A percentile compares a stretch with the other conserved stretches of the same genome.
Evolutionary conservation across 2,329 filamentous ascomycete genomes (phyloP).

Genomic region (Lithohypha guttulata): DNA sequence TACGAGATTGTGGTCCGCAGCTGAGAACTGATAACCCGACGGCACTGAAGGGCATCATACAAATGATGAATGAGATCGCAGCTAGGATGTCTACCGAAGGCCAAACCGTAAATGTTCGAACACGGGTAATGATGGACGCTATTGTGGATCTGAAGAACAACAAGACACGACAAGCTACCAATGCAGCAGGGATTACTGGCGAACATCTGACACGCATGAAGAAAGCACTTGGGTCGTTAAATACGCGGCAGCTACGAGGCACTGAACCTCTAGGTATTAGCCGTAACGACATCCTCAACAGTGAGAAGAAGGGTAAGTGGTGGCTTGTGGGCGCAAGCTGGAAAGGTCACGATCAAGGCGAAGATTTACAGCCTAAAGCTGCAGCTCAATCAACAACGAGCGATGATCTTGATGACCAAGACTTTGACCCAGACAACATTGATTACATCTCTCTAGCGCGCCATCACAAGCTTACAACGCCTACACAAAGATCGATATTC

Average conservation of each 20-base stretch:
- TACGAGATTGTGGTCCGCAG: constrained; percentile 69
- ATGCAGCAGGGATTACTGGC: constrained; percentile 59
- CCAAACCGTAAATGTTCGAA: constrained; percentile 60
- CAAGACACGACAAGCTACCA: constrained; percentile 64
- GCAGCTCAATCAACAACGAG: constrained; percentile 1
- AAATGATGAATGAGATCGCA: constrained; percentile 63
- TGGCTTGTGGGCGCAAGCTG: constrained; percentile 98
- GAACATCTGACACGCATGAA: constrained; percentile 84
- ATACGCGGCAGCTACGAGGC: constrained; percentile 53
- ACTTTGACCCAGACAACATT: constrained; percentile 36
- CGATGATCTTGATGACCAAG: constrained; percentile 29
- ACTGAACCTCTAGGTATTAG: constrained; percentile 74
- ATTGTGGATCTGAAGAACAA: constrained; percentile 94
- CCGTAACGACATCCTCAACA: constrained; percentile 69
- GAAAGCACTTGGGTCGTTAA: constrained; percentile 73
- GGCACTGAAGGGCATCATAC: constrained; percentile 77
- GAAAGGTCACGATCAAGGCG: constrained; percentile 36
- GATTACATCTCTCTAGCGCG: constrained; percentile 66
- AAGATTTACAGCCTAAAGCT: constrained; percentile 9
- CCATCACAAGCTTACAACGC: constrained; percentile 76
- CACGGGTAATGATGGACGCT: constrained; percentile 94
- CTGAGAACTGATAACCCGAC: constrained; percentile 81
- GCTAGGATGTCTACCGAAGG: constrained; percentile 56
- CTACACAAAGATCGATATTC: constrained; percentile 83
- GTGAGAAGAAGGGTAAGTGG: constrained; percentile 88